Evolutionary conservation across 306 rosid species (phyloP).

Genomic region (Quercus mongolica): DNA sequence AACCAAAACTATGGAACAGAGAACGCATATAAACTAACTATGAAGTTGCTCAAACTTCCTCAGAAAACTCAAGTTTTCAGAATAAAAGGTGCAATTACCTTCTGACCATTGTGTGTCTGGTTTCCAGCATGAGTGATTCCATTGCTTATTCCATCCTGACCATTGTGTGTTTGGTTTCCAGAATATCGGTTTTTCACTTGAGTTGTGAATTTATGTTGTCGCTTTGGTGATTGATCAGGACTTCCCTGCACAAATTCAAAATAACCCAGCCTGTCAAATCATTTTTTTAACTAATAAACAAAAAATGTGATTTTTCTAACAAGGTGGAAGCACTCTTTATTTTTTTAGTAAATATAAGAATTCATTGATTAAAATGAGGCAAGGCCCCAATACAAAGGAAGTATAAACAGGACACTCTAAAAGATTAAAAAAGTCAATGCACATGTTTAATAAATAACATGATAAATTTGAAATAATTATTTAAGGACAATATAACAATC

Average conservation of each 20-base stretch:
- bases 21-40: constrained; percentile 2
- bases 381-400: too few species aligned
- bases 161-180: constrained; percentile 40
- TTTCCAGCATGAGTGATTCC: constrained; percentile 49
- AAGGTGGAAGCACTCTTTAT: background rate
- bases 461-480: too few species aligned
- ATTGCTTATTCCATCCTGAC: constrained; percentile 51
- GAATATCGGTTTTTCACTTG: constrained; percentile 49
- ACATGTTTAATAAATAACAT: too few species aligned
- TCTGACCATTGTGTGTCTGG: constrained; percentile 47
- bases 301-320: background rate
- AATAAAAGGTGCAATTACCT: constrained; percentile 47
- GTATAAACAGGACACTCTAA: too few species aligned
- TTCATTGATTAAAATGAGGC: background rate
- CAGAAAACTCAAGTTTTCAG: background rate
- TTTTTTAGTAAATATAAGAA: background rate
- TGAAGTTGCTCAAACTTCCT: constrained; percentile 13
- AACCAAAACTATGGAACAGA: background rate
- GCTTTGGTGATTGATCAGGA: constrained; percentile 53
- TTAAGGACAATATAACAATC: too few species aligned
- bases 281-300: background rate
- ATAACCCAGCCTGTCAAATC: constrained; percentile 1
- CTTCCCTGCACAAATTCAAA: constrained; percentile 56
- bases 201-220: constrained; percentile 47
- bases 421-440: too few species aligned